Conservation (phyloP, 345 rosid genomes). For the Pistacia vera region DNA sequence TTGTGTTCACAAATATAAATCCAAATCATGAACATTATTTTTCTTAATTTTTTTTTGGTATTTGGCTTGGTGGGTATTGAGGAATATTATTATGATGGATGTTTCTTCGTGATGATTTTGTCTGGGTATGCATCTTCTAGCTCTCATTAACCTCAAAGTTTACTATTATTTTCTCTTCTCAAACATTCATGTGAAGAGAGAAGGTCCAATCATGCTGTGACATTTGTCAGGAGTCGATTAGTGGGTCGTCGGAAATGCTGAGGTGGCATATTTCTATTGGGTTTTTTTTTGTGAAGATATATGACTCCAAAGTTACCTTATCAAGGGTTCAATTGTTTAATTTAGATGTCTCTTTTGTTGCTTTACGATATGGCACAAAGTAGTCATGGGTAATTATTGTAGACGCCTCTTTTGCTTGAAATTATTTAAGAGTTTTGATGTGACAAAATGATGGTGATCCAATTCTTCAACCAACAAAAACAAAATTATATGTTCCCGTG, state of each 20-base stretch:
- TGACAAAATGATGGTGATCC: not conserved
- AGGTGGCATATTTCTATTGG: conserved; percentile 5
- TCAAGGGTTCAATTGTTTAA: not conserved
- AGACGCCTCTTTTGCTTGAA: not conserved
- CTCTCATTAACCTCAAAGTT: too few species aligned
- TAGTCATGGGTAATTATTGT: conserved; percentile 26
- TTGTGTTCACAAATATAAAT: not conserved
- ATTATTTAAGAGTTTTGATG: not conserved
- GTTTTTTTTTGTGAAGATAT: not conserved
- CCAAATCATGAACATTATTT: conserved; percentile 2
- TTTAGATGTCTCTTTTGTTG: not conserved
- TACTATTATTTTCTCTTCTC: too few species aligned
- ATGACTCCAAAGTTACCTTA: not conserved
- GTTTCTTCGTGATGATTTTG: conserved; percentile 16
- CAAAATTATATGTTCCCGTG: not conserved
- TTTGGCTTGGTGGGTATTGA: conserved; percentile 19
- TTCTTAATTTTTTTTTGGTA: not conserved
- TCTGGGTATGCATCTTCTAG: not conserved
- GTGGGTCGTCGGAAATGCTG: not conserved
- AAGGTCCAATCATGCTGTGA: not conserved
- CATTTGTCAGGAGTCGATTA: too few species aligned
- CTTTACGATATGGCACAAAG: conserved; percentile 3
- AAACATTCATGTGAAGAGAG: not conserved
- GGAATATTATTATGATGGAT: conserved; percentile 21
- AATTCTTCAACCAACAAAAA: not conserved